phyloP scores from a whole-genome alignment of 148 eudicot species.

The Cornus kousa region DNA sequence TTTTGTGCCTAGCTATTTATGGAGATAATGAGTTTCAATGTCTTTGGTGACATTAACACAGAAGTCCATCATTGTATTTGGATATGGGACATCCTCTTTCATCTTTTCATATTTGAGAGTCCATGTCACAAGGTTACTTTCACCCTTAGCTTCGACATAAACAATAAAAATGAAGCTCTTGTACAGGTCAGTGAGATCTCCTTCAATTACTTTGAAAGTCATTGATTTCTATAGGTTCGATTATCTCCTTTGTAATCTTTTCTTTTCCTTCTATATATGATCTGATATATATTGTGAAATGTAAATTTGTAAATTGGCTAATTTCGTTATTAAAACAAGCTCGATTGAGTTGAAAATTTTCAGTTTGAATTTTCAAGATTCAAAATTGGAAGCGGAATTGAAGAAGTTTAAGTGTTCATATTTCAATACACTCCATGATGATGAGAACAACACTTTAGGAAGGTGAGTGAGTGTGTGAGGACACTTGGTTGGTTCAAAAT shows the following conservation, averaged over 20 bases:
- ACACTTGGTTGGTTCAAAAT: too few species aligned
- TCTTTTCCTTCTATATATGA: conserved; percentile 2
- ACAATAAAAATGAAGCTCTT: neutral
- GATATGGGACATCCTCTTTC: neutral
- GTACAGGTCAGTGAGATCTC: neutral
- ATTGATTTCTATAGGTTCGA: neutral
- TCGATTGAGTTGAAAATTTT: too few species aligned
- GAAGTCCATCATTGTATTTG: neutral
- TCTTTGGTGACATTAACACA: neutral
- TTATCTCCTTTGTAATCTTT: neutral
- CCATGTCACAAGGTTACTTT: neutral
- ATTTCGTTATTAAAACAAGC: too few species aligned
- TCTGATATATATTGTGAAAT: too few species aligned
- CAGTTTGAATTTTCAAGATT: too few species aligned
- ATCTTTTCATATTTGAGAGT: conserved; percentile 10
- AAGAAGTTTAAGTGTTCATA: too few species aligned
- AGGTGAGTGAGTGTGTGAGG: too few species aligned
- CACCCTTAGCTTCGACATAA: neutral
- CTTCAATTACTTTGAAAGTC: neutral
- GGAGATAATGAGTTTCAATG: neutral
- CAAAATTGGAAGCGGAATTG: too few species aligned
- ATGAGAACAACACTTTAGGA: too few species aligned
- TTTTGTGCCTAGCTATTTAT: too few species aligned
- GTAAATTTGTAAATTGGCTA: too few species aligned
- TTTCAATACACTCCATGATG: too few species aligned